Conservation (phyloP, 1,284 basidiomycete species). For the Peniophora sp. region DNA sequence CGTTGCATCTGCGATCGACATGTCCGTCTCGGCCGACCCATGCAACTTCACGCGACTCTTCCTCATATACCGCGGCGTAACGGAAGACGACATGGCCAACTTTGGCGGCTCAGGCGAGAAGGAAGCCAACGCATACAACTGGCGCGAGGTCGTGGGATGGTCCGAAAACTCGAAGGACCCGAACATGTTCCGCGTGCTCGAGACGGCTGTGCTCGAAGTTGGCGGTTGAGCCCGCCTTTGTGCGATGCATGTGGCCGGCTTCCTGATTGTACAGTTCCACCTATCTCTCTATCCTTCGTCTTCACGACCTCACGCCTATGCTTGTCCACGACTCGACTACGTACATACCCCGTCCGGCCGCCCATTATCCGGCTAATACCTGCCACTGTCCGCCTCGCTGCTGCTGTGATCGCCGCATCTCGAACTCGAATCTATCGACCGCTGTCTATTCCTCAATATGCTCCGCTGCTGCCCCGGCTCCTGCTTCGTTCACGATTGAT, state of each 20-base stretch:
- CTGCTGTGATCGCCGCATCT: no score
- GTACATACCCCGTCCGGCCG: neutral
- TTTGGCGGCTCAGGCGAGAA: slow-evolving; percentile 78
- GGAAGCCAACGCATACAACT: slow-evolving; percentile 70
- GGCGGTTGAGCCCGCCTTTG: slow-evolving; percentile 25
- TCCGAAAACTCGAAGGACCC: slow-evolving; percentile 68
- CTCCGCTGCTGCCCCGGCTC: neutral
- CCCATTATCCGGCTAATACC: neutral
- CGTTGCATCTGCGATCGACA: slow-evolving; percentile 77
- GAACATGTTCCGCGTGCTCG: slow-evolving; percentile 64
- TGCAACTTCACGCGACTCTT: slow-evolving; percentile 79
- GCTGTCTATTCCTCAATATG: neutral
- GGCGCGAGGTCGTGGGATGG: slow-evolving; percentile 72
- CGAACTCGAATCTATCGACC: neutral
- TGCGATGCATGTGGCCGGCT: neutral
- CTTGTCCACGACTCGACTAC: neutral
- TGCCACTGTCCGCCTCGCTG: neutral
- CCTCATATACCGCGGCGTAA: slow-evolving; percentile 72
- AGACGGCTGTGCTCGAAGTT: slow-evolving; percentile 69
- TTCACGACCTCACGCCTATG: neutral
- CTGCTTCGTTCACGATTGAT: no score
- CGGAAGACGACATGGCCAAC: slow-evolving; percentile 66
- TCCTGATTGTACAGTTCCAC: neutral
- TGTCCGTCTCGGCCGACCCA: slow-evolving; percentile 67
- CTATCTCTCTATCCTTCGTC: neutral